Evolutionary conservation across 768 basidiomycete species (phyloP), one percentile per base, ranked within the genome.

Genomic region (Boletus barrowsii): DNA sequence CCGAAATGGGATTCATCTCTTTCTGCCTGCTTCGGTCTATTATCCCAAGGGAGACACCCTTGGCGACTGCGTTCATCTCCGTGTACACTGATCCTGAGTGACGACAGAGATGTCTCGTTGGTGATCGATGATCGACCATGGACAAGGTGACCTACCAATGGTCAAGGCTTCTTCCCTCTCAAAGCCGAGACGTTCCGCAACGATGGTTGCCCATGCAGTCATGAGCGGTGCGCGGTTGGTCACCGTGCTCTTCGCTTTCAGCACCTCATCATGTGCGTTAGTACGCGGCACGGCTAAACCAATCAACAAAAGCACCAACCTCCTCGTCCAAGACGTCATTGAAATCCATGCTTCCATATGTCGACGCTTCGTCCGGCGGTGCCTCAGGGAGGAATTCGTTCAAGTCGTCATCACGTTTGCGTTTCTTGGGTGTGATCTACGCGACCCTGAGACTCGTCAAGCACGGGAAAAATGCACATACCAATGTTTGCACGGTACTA

Each of bases 211-310:
- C 96, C 96, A 98, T 2, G 89, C 93, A 51, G 87, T 93, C 90
- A 98, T 90, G 42, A 98, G 78, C 0, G 96, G 96, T 1, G 96
- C 95, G 22, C 96, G 85, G 69, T 98, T 98, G 42, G 91, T 79
- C 18, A 92, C 78, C 18, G 83, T 77, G 9, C 75, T 77, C 59
- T 91, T 87, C 18, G 69, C 70, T 56, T 69, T 75, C 41, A 97
- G 76, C 9, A 76, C 68, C 90, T 93, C 54, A 26, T 51, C 26
- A 22, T 42, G 42, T 4, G n/a, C 37, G 49, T 59, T 40, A 46
- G 51, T 13, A 22, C 49, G 51, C 18, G 52, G 49, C 45, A 54
- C 15, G 17, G 10, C 29, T 30, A 4, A 39, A 14, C 35, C 9
- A 8, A 52, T 11, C 1, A 18, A 47, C 18, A 20, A 33, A 42